Evolutionary conservation across 176 grass and related monocot species (phyloP), one percentile per base, ranked within the genome.

Genomic region (Oryza officinalis): DNA sequence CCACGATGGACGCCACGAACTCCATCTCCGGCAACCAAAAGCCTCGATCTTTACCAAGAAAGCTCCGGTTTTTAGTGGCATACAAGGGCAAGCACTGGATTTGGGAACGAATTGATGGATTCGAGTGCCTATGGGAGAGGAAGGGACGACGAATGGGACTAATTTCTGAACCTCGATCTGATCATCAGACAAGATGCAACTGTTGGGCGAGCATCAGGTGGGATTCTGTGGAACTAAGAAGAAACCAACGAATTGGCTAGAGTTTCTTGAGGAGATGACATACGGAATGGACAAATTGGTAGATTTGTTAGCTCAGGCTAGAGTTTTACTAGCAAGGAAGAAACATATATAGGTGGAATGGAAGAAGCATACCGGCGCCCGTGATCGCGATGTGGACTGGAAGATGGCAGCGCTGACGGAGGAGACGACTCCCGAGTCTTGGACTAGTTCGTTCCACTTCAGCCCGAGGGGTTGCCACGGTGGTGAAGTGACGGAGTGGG

Each of bases 1-100:
- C 94, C 5, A 97, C 27, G 61, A 94, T 83, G 45, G 94, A 97
- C 49, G 40, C 89, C 74, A 97, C 64, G 82, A 90, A 90, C 73
- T 97, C 94, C 94, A 97, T 95, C 80, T 22, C 45, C 60, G 10
- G 63, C n/a, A 30, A 40, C 45, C 68, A 49, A 78, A 82, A 71
- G 12, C 67, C 35, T 64, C 44, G 15, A 77, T 4, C 70, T 37
- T 60, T 1, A 13, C 52, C 54, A 26, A 20, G 32, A 71, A 81
- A 86, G 66, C 33, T 44, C 43, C 65, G 9, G n/a, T 12, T 28
- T 85, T 80, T 5, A 13, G 20, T 1, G 6, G 26, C 75, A 25
- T 7, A 44, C 20, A 35, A 63, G 13, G 71, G 40, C 30, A 71
- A 71, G 30, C 85, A 81, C 77, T 69, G 41, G 28, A 63, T 64